Evolutionary conservation across 139 green algal genomes (phyloP).

Genomic region (Chlamydomonas applanata): DNA sequence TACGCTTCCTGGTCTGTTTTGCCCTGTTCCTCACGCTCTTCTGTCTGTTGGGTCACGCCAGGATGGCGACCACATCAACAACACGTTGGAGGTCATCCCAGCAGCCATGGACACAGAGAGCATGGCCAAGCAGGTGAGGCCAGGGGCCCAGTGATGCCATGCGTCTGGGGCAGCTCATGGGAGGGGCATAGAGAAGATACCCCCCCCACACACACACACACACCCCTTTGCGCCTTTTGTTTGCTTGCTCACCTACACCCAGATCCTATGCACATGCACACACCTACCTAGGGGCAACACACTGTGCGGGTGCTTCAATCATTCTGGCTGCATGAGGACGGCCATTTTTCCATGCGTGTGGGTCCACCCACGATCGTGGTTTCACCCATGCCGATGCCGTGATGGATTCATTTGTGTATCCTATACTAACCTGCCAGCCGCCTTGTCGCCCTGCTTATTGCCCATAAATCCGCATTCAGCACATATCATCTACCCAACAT

Average conservation of each 20-base stretch:
- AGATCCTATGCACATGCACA: background rate
- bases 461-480: too few relatives aligned
- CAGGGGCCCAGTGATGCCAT: background rate
- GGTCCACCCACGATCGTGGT: background rate
- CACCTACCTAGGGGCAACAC: background rate
- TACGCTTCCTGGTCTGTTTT: too few relatives aligned
- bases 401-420: too few relatives aligned
- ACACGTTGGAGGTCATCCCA: conserved; percentile 57
- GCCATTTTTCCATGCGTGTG: background rate
- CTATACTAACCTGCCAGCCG: too few relatives aligned
- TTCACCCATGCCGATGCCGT: too few relatives aligned
- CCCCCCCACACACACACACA: background rate
- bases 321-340: background rate
- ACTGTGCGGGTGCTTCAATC: background rate
- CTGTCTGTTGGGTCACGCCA: too few relatives aligned
- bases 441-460: too few relatives aligned
- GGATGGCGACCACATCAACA: conserved; percentile 80
- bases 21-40: too few relatives aligned
- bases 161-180: background rate
- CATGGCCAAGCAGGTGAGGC: background rate
- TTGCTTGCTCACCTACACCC: background rate
- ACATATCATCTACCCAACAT: background rate
- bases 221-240: background rate
- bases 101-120: background rate
- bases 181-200: too few relatives aligned